Evolutionary conservation across 2,329 filamentous ascomycete genomes (phyloP).

Genomic region (Cladosporium austrohemisphaericum): DNA sequence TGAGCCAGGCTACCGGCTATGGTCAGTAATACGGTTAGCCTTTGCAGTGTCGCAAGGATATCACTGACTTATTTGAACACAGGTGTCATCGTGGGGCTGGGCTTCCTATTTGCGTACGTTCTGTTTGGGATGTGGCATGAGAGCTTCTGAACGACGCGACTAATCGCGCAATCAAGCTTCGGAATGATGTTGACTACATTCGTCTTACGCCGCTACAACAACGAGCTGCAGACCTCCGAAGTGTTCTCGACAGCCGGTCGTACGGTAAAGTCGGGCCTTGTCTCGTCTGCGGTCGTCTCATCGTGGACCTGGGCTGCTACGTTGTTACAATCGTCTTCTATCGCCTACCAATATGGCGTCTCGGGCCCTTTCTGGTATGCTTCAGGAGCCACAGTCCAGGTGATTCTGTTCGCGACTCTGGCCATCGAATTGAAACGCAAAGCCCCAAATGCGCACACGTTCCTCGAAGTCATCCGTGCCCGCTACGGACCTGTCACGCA

Average conservation of each 20-base stretch:
- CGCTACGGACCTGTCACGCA: slow-evolving; percentile 35
- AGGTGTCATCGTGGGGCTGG: slow-evolving; percentile 65
- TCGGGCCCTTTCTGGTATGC: slow-evolving; percentile 64
- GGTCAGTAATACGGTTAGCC: too few species aligned
- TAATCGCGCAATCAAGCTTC: slow-evolving; percentile 34
- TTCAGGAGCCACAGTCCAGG: slow-evolving; percentile 71
- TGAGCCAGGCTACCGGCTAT: slow-evolving; percentile 66
- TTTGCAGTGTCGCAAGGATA: too few species aligned
- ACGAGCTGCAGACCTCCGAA: slow-evolving; percentile 83
- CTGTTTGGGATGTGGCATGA: background rate
- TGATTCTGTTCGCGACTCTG: slow-evolving; percentile 80
- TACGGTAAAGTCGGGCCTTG: slow-evolving; percentile 83
- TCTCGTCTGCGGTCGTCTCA: slow-evolving; percentile 84
- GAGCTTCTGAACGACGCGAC: background rate
- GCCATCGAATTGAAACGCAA: slow-evolving; percentile 83
- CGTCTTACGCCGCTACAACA: slow-evolving; percentile 64
- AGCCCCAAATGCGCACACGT: slow-evolving; percentile 74
- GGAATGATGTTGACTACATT: slow-evolving; percentile 73
- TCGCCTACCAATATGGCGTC: slow-evolving; percentile 55
- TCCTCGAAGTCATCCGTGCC: slow-evolving; percentile 21
- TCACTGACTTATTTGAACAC: background rate
- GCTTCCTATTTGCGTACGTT: slow-evolving; percentile 63
- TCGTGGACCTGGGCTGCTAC: slow-evolving; percentile 84
- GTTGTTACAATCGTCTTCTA: slow-evolving; percentile 63
- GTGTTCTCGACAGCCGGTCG: slow-evolving; percentile 88